Evolutionary conservation across 2,329 filamentous ascomycete species (phyloP).

Genomic region (Phoma sp.): DNA sequence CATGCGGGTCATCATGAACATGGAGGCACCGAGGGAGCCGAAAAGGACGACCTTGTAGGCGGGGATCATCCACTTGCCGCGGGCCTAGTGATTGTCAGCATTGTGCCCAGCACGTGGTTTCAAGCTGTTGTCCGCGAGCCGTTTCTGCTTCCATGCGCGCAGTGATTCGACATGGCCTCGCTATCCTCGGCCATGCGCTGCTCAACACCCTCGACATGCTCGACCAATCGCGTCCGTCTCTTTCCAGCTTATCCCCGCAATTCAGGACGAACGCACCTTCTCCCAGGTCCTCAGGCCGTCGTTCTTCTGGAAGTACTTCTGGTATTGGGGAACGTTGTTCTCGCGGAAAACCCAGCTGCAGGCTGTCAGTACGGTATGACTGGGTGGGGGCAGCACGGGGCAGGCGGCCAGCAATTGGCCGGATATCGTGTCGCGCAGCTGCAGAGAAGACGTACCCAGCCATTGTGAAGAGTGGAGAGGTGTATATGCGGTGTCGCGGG

Average conservation of each 20-base stretch:
- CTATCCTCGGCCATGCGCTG: no score
- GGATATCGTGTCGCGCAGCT: constrained; percentile 16
- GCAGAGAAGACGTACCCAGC: constrained; percentile 49
- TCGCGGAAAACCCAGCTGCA: constrained; percentile 67
- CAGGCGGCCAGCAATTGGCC: constrained; percentile 16
- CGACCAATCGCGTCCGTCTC: constrained; percentile 20
- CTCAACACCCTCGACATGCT: no score
- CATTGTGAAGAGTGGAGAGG: constrained; percentile 51
- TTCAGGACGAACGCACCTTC: constrained; percentile 67
- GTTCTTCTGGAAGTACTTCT: constrained; percentile 77
- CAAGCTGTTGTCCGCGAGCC: not conserved
- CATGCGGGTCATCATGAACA: constrained; percentile 79
- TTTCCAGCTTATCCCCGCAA: constrained; percentile 8
- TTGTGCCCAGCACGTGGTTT: not conserved
- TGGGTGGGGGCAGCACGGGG: constrained; percentile 16
- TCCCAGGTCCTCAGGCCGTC: constrained; percentile 77
- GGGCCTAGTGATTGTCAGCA: constrained; percentile 58
- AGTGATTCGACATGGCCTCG: not conserved
- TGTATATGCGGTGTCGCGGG: constrained; percentile 34
- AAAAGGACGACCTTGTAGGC: constrained; percentile 73
- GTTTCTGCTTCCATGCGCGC: not conserved
- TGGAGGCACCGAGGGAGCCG: constrained; percentile 67
- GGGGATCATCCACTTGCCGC: constrained; percentile 70
- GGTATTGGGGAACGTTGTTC: constrained; percentile 79
- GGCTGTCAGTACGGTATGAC: constrained; percentile 39